Conservation (phyloP, 225 moss, liverwort and hornwort genomes). For the Marchantia polymorpha region DNA sequence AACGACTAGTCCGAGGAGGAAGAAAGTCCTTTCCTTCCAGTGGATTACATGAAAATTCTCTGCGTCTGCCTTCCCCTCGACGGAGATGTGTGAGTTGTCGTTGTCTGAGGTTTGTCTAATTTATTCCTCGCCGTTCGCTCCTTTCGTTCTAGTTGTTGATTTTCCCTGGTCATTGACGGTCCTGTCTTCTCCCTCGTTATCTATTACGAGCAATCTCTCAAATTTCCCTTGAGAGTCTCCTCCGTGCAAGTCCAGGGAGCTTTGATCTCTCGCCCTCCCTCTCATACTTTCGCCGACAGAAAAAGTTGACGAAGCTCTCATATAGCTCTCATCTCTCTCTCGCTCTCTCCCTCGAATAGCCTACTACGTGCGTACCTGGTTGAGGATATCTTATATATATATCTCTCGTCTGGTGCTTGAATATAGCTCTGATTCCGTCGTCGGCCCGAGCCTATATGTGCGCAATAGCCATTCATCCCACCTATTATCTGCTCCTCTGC, state of each 20-base stretch:
- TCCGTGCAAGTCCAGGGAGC: neutral
- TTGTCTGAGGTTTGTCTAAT: neutral
- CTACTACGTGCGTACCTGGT: no score
- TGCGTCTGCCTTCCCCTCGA: neutral
- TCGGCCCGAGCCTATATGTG: neutral
- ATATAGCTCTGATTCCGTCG: no score
- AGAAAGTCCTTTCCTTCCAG: neutral
- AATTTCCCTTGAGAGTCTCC: neutral
- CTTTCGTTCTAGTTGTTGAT: neutral
- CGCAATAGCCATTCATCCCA: neutral
- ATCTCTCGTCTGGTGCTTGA: no score
- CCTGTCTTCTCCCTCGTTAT: neutral
- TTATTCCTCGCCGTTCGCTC: neutral
- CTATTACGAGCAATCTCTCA: neutral
- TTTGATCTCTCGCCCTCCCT: neutral
- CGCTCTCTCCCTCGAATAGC: neutral
- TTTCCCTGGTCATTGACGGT: neutral
- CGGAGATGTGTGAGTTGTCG: neutral
- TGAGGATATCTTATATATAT: no score
- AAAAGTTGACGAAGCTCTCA: neutral
- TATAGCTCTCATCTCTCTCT: neutral
- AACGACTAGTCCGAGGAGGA: neutral
- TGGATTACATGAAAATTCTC: constrained; percentile 1
- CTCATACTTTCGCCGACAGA: no score
- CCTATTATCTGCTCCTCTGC: neutral